Base-by-base conservation (phyloP, 495 filamentous ascomycete genomes). In the Darksidea phi region DNA sequence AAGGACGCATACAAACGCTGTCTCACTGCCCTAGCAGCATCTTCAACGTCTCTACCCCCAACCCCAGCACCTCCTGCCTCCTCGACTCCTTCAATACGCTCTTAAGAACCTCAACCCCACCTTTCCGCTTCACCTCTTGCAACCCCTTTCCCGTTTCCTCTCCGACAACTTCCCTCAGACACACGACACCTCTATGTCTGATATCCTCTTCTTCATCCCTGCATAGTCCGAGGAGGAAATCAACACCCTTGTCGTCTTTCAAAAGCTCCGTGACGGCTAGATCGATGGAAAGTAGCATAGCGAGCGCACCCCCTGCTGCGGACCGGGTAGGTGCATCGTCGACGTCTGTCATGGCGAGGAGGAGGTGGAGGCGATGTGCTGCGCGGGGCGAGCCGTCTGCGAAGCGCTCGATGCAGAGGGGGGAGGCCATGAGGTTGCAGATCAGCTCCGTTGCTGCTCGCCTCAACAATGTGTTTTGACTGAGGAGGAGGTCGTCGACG, bases 271-370 rank as follows among this genome's bases (percentile, higher is more conserved):
- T 6, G 15, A 43, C 41, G 5, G 41, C 41, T 6, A 43, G 13
- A 15, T 43, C 41, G 15, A 43, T 20, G 18, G 15, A n/a, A 20
- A 43, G 41, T 57, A 98, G 69, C 76, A 86, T 87, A 13, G 94
- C 94, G 51, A 98, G 70, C 0, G 89, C 93, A 0, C 94, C 94
- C 10, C 91, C 93, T 3, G 94, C 91, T 0, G 91, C 94, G 56
- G 84, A 82, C 47, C 93, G 77, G 5, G 93, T 95, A 10, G 80
- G 84, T 25, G 80, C 70, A 66, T 96, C 91, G 54, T 96, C 88
- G 1, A 86, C 84, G 68, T 97, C 93, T 3, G 90, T 85, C 20
- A 97, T 81, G 3, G 93, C 93, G 13, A 96, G 80, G 11, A 98
- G 72, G 23, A 97, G 82, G 67, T 93, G 87, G 51, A 97, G 71